phyloP scores from a whole-genome alignment of 768 basidiomycete genomes.

The Pulveroboletus ravenelii region DNA sequence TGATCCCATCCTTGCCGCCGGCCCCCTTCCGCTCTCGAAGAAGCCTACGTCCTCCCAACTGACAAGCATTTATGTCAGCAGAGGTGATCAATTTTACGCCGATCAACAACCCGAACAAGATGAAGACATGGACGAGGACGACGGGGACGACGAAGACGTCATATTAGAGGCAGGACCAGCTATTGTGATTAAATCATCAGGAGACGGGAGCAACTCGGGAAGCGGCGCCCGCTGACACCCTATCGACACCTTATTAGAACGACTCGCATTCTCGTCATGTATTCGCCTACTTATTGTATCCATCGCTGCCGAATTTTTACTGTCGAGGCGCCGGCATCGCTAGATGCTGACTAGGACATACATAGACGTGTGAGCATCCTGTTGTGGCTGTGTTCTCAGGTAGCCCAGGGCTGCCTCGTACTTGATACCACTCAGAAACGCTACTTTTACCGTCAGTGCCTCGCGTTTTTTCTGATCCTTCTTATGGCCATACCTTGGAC shows the following conservation, averaged over 20 bases:
- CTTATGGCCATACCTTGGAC: background rate
- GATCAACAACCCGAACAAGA: constrained; percentile 50
- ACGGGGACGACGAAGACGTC: constrained; percentile 62
- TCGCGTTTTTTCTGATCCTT: background rate
- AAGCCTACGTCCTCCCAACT: constrained; percentile 37
- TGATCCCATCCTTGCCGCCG: constrained; percentile 53
- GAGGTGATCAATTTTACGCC: constrained; percentile 36
- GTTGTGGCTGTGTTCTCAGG: constrained; percentile 5
- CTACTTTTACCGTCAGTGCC: constrained; percentile 3
- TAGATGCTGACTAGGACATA: background rate
- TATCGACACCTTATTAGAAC: constrained; percentile 9
- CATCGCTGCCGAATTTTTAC: constrained; percentile 1
- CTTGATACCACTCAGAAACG: background rate
- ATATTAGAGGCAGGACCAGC: constrained; percentile 74
- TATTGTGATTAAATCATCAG: constrained; percentile 38
- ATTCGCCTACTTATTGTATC: constrained; percentile 13
- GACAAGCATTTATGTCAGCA: constrained; percentile 31
- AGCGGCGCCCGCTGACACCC: constrained; percentile 16
- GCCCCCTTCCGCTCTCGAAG: constrained; percentile 43
- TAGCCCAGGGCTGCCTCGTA: background rate
- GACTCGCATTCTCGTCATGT: constrained; percentile 13
- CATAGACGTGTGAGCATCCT: too few species aligned
- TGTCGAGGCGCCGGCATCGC: background rate
- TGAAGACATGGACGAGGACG: constrained; percentile 56
- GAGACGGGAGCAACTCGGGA: constrained; percentile 23